Conservation (phyloP, 176 grass and related monocot genomes). For the Rhynchospora tenuis region DNA sequence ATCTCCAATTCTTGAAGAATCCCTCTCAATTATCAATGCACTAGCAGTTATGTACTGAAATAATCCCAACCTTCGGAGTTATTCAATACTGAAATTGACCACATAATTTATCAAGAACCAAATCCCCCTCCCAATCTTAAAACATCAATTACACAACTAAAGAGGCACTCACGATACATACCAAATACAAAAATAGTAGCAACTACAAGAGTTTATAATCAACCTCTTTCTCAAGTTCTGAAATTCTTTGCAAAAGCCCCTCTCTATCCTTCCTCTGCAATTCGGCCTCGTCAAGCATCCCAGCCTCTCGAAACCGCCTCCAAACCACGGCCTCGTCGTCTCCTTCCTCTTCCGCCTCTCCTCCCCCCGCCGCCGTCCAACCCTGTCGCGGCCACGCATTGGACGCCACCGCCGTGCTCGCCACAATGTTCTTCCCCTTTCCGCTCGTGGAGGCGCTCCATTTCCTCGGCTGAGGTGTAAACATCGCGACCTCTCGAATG, state of each 20-base stretch:
- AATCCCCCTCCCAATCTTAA: not conserved
- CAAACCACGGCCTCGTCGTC: conserved; percentile 31
- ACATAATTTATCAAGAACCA: not conserved
- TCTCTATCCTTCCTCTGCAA: conserved; percentile 63
- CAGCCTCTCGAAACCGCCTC: conserved; percentile 38
- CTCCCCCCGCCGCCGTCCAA: not conserved
- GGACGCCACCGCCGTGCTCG: not conserved
- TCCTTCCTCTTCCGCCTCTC: not conserved
- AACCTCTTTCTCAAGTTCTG: conserved; percentile 71
- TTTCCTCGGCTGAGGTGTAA: conserved; percentile 17
- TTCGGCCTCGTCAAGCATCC: conserved; percentile 42
- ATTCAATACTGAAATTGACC: not conserved
- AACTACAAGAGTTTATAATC: not conserved
- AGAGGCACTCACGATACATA: not conserved
- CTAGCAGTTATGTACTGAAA: not conserved
- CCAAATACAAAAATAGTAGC: not conserved
- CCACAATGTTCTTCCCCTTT: not conserved
- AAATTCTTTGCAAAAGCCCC: conserved; percentile 39
- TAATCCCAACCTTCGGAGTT: not conserved
- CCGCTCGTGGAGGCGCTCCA: not conserved
- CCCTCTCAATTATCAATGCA: not conserved
- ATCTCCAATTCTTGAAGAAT: not conserved
- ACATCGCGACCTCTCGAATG: not conserved
- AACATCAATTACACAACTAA: not conserved
- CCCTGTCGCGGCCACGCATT: conserved; percentile 1